Conservation (phyloP, 768 basidiomycete genomes). For the Hydnum rufescens region DNA sequence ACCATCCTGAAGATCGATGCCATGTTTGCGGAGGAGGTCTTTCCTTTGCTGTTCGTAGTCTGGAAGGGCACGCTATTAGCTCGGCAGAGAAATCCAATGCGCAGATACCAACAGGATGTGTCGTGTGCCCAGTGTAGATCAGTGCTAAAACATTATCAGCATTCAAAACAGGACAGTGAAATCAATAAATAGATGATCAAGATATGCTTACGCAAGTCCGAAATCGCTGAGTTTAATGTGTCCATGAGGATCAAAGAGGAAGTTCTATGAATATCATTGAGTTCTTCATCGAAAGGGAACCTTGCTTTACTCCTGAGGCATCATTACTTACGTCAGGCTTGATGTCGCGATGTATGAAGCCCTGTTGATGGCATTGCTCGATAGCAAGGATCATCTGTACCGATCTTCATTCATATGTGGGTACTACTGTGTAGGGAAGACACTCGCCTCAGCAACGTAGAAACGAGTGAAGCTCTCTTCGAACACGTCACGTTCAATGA, state of each 20-base stretch:
- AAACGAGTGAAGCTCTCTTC: constrained; percentile 83
- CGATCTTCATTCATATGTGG: constrained; percentile 2
- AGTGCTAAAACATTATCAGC: constrained; percentile 39
- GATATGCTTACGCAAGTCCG: constrained; percentile 65
- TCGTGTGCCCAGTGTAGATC: constrained; percentile 97
- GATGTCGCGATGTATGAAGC: constrained; percentile 96
- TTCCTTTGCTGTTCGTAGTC: constrained; percentile 90
- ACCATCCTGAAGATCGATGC: constrained; percentile 80
- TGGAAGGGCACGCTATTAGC: constrained; percentile 16
- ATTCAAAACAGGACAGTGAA: neutral
- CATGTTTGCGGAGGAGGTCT: constrained; percentile 77
- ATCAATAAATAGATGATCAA: constrained; percentile 4
- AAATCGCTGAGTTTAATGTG: constrained; percentile 94
- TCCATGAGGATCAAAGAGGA: constrained; percentile 81
- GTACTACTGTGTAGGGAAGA: neutral
- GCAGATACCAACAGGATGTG: constrained; percentile 59
- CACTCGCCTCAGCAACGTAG: constrained; percentile 75
- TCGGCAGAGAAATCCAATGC: neutral
- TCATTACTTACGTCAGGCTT: constrained; percentile 66
- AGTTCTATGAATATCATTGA: constrained; percentile 40
- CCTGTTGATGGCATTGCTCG: constrained; percentile 80
- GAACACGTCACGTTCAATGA: constrained; percentile 82
- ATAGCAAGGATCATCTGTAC: constrained; percentile 74
- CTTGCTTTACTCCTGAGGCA: constrained; percentile 9
- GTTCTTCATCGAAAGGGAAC: neutral